Conservation (phyloP, 371 early-diverging fungal species). For the Mycotypha africana region DNA sequence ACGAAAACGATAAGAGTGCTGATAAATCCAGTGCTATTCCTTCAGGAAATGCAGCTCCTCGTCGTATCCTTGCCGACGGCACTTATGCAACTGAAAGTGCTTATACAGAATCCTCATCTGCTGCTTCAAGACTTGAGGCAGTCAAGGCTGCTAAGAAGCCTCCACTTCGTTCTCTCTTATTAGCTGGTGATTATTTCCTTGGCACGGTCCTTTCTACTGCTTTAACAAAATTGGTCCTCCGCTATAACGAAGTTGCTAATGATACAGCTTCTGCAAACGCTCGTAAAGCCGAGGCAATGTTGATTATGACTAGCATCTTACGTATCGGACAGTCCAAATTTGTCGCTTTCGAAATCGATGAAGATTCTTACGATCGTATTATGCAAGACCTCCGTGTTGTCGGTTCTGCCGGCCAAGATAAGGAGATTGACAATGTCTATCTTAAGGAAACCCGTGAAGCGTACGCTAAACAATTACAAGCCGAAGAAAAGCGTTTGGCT, state of each 20-base stretch:
- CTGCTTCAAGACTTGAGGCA: conserved; percentile 51
- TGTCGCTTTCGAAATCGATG: conserved; percentile 83
- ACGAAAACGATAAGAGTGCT: conserved; percentile 29
- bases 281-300: conserved; percentile 87
- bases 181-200: conserved; percentile 90
- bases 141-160: conserved; percentile 69
- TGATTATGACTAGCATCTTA: conserved; percentile 93
- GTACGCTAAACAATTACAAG: conserved; percentile 74
- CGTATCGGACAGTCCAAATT: conserved; percentile 89
- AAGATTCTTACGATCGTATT: conserved; percentile 93
- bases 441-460: conserved; percentile 75
- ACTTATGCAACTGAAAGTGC: conserved; percentile 96
- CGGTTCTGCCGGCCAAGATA: conserved; percentile 48
- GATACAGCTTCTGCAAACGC: conserved; percentile 61
- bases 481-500: conserved; percentile 55
- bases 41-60: conserved; percentile 46
- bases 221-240: conserved; percentile 84
- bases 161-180: conserved; percentile 74
- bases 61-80: conserved; percentile 91
- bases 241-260: conserved; percentile 49
- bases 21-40: conserved; percentile 16
- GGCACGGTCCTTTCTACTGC: conserved; percentile 86
- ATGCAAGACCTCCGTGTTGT: conserved; percentile 84
- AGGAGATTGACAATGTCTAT: conserved; percentile 63
- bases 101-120: conserved; percentile 45